Percentiles rank a stretch among this genome's conserved stretches.
These are phyloP conservation scores for Bipolaris sorokiniana DNA, from an alignment of 2,329 filamentous ascomycete species.

Conservation along the genomic window DNA sequence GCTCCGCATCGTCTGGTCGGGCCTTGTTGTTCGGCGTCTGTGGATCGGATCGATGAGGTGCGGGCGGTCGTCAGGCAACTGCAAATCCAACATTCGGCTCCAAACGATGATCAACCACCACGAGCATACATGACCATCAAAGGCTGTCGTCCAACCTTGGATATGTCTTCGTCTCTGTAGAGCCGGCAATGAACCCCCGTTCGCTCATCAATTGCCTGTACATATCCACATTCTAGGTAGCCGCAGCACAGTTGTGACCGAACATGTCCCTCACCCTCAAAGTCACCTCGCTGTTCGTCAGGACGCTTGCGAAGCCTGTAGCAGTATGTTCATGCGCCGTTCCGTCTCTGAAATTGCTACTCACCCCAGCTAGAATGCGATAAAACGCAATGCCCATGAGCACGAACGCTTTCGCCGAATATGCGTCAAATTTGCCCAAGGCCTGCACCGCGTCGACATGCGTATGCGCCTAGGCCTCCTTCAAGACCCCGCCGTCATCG, in stretches of 20 bases:
- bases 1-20: not conserved
- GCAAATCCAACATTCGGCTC: constrained; percentile 19
- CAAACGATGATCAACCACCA: constrained; percentile 6
- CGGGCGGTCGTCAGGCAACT: constrained; percentile 32
- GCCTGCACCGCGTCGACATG: constrained; percentile 71
- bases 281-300: constrained; percentile 67
- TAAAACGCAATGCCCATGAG: constrained; percentile 71
- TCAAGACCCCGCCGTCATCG: constrained; percentile 64
- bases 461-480: constrained; percentile 69
- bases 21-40: constrained; percentile 20
- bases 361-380: constrained; percentile 60
- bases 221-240: not conserved
- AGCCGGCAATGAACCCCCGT: constrained; percentile 14
- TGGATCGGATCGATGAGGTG: constrained; percentile 17
- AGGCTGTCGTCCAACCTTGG: not conserved
- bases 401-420: constrained; percentile 69
- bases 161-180: not conserved
- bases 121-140: not conserved
- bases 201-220: constrained; percentile 14
- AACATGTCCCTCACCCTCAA: constrained; percentile 70
- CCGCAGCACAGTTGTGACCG: constrained; percentile 17
- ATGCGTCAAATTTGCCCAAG: constrained; percentile 68
- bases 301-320: constrained; percentile 71
- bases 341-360: not conserved
- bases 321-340: constrained; percentile 57